Percentiles rank a stretch among this genome's conserved stretches.
Evolutionary conservation across 1,284 basidiomycete species (phyloP).

Genomic region (Malassezia japonica): DNA sequence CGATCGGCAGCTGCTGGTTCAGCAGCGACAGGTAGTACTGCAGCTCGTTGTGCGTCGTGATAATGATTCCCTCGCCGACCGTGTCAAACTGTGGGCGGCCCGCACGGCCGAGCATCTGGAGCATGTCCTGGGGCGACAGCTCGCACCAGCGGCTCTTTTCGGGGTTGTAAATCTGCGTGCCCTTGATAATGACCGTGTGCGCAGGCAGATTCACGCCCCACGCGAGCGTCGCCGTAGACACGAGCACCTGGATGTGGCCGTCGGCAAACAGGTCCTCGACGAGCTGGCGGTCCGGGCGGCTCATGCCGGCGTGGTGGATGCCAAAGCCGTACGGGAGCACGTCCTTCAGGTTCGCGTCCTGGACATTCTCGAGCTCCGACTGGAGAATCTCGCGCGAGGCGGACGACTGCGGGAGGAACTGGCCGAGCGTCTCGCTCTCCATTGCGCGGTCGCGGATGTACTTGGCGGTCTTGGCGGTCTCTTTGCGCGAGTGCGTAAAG

Average conservation of each 20-base stretch:
- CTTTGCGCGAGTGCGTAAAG: constrained; percentile 96
- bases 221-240: constrained; percentile 93
- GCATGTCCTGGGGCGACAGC: constrained; percentile 85
- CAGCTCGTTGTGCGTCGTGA: constrained; percentile 91
- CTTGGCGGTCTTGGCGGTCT: constrained; percentile 92
- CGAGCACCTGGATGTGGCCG: constrained; percentile 83
- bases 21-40: constrained; percentile 66
- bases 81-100: constrained; percentile 97
- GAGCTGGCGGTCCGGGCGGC: constrained; percentile 77
- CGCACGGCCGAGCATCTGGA: constrained; percentile 97
- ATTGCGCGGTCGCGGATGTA: constrained; percentile 90
- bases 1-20: constrained; percentile 61
- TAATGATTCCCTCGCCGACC: constrained; percentile 94
- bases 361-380: constrained; percentile 67
- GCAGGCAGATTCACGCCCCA: constrained; percentile 99
- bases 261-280: constrained; percentile 93
- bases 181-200: constrained; percentile 98
- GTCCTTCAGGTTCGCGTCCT: constrained; percentile 75
- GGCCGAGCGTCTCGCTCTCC: constrained; percentile 88
- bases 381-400: constrained; percentile 38
- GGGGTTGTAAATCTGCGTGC: constrained; percentile 97
- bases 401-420: constrained; percentile 59
- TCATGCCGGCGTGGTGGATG: constrained; percentile 98
- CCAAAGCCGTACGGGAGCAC: constrained; percentile 91
- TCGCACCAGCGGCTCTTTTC: constrained; percentile 97